These are phyloP conservation scores for Umbelopsis vinacea DNA, from an alignment of 192 early-diverging fungal genomes.

Conservation along the genomic window DNA sequence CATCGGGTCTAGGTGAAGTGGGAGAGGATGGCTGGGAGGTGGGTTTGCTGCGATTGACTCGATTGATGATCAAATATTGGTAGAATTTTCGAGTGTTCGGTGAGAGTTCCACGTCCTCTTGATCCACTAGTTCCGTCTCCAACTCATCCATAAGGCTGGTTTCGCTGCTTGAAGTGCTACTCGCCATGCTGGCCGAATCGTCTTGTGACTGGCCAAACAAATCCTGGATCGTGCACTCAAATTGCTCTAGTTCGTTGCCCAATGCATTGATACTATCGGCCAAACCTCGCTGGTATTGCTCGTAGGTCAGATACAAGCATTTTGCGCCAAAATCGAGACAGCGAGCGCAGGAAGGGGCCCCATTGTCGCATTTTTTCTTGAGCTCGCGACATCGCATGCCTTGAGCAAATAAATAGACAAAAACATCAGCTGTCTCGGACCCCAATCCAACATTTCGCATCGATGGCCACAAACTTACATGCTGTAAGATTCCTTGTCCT, in stretches of 20 bases:
- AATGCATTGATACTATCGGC: constrained; percentile 15
- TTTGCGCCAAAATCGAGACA: constrained; percentile 24
- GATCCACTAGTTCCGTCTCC: constrained; percentile 1
- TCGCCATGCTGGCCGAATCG: not conserved
- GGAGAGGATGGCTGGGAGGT: no score
- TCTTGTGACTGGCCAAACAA: not conserved
- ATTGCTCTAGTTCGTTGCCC: constrained; percentile 9
- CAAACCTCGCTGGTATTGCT: constrained; percentile 11
- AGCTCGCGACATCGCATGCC: constrained; percentile 27
- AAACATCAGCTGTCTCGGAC: not conserved
- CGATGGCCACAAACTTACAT: not conserved
- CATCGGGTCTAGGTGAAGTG: no score
- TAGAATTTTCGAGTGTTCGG: constrained; percentile 17
- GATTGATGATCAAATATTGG: constrained; percentile 7
- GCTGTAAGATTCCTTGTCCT: constrained; percentile 14
- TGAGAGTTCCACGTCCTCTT: constrained; percentile 12
- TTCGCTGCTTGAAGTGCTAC: not conserved
- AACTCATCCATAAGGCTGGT: constrained; percentile 4
- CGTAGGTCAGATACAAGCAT: constrained; percentile 19
- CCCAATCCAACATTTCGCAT: no score
- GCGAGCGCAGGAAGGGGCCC: constrained; percentile 14
- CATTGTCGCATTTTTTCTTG: constrained; percentile 26
- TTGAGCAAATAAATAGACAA: not conserved
- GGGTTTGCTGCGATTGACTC: not conserved
- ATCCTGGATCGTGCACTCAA: not conserved